Percentiles rank a stretch among this genome's conserved stretches.
These are phyloP conservation scores for Daldinia grandis DNA, from an alignment of 495 filamentous ascomycete species.

Conservation along the genomic window DNA sequence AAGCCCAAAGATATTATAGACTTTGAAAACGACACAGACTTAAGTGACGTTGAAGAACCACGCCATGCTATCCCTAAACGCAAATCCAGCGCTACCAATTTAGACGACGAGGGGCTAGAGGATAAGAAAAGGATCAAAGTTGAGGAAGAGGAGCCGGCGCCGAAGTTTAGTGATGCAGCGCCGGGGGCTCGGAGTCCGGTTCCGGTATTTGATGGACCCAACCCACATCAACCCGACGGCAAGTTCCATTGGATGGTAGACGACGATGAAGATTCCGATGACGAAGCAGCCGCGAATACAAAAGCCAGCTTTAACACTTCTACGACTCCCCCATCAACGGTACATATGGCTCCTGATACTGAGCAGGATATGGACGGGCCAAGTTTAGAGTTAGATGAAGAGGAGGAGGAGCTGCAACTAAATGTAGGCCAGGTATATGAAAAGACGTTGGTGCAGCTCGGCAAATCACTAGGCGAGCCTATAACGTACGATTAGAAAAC, in stretches of 20 bases:
- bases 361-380: slow-evolving; percentile 28
- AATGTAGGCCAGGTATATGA: slow-evolving; percentile 81
- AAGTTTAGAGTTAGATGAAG: slow-evolving; percentile 37
- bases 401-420: slow-evolving; percentile 60
- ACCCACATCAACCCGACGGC: slow-evolving; percentile 2
- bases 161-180: slow-evolving; percentile 44
- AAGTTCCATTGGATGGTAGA: slow-evolving; percentile 45
- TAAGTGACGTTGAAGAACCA: background rate
- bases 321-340: background rate
- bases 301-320: background rate
- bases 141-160: slow-evolving; percentile 43
- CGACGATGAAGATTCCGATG: slow-evolving; percentile 38
- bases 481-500: slow-evolving; percentile 18
- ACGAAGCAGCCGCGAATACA: slow-evolving; percentile 12
- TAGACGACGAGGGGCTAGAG: slow-evolving; percentile 49
- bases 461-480: slow-evolving; percentile 61
- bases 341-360: slow-evolving; percentile 14
- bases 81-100: slow-evolving; percentile 47
- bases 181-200: slow-evolving; percentile 37
- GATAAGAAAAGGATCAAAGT: slow-evolving; percentile 44
- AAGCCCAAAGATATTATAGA: slow-evolving; percentile 36
- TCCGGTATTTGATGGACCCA: background rate
- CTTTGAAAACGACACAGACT: slow-evolving; percentile 27
- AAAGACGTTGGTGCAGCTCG: slow-evolving; percentile 75
- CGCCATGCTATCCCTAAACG: slow-evolving; percentile 37